These are phyloP conservation scores for Phytopythium chamaehyphon DNA, from an alignment of 352 stramenopile species.

Conservation along the genomic window DNA sequence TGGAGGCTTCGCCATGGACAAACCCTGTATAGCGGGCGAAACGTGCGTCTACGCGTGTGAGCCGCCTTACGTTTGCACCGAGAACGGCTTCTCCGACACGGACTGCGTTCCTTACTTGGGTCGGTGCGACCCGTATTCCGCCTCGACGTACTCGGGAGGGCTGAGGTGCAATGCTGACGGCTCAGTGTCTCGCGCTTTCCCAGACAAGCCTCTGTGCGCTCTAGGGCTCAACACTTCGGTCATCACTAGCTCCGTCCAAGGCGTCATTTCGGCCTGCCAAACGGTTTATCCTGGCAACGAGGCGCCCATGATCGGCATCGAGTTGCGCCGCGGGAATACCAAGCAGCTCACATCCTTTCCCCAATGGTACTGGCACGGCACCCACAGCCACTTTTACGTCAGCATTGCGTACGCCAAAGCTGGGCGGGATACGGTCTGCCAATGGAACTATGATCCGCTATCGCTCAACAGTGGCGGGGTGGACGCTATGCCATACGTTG, in stretches of 20 bases:
- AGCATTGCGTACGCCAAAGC: background rate
- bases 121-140: slow-evolving; percentile 5
- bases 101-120: slow-evolving; percentile 7
- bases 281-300: slow-evolving; percentile 8
- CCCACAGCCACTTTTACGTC: slow-evolving; percentile 8
- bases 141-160: slow-evolving; percentile 4
- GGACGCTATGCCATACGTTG: slow-evolving; percentile 7
- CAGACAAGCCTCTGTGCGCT: slow-evolving; percentile 2
- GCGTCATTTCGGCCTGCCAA: slow-evolving; percentile 7
- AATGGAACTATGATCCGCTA: slow-evolving; percentile 7
- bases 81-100: slow-evolving; percentile 9
- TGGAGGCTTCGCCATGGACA: slow-evolving; percentile 7
- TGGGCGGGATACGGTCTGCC: slow-evolving; percentile 1
- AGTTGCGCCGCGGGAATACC: slow-evolving; percentile 2
- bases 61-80: slow-evolving; percentile 7
- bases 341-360: slow-evolving; percentile 8
- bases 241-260: slow-evolving; percentile 1
- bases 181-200: slow-evolving; percentile 1
- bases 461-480: slow-evolving; percentile 7
- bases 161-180: slow-evolving; percentile 5
- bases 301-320: slow-evolving; percentile 4
- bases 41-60: slow-evolving; percentile 7
- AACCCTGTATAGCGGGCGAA: slow-evolving; percentile 1
- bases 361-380: slow-evolving; percentile 9
- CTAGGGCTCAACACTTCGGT: slow-evolving; percentile 4